Base-by-base conservation (phyloP, 495 filamentous ascomycete species). In the Glutinoglossum americanum region DNA sequence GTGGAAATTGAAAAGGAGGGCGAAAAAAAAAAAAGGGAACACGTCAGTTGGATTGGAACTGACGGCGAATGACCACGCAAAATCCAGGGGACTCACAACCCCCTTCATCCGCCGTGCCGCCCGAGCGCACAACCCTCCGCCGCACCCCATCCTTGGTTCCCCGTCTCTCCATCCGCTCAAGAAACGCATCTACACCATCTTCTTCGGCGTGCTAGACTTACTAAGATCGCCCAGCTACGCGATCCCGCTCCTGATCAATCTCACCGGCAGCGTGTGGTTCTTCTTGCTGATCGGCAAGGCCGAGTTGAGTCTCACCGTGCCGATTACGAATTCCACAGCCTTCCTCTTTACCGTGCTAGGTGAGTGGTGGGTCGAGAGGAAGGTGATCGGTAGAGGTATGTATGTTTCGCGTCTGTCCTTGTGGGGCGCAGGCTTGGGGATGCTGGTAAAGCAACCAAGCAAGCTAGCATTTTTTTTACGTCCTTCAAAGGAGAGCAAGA, bases 191-290 rank as follows among this genome's bases (percentile, higher is more conserved):
- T 69, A 73, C 25, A 74, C 75, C 0, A 67, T 79, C 0, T 73
- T 81, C 56, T 90, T 83, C 64, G 87, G 80, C 15, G 83, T 90
- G 17, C 61, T 80, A 8, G 92, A 94, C 67, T 69, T 96, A 63
- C 69, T 97, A 11, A 71, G 76, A 49, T 88, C 84, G 58, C 88
- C 88, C 51, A 76, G 77, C 27, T 98, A 98, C 68, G 83, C 87
- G 11, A 65, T 94, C 37, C 90, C 90, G 27, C 66, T 98, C 63
- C 70, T 94, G 54, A 73, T 95, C 28, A 98, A 98, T 64, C 68
- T 96, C 62, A 95, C 92, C 35, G 92, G 92, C 58, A 94, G 87
- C 64, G 76, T 98, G 60, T 98, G 92, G 92, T 98, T 98, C 64
- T 98, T 98, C 65, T 67, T 96, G 62, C 71, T 98, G 60, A 86